Evolutionary conservation across 2,329 filamentous ascomycete genomes (phyloP), one percentile per base, ranked within the genome.

Genomic region (Aspergillus ochraceoroseus): DNA sequence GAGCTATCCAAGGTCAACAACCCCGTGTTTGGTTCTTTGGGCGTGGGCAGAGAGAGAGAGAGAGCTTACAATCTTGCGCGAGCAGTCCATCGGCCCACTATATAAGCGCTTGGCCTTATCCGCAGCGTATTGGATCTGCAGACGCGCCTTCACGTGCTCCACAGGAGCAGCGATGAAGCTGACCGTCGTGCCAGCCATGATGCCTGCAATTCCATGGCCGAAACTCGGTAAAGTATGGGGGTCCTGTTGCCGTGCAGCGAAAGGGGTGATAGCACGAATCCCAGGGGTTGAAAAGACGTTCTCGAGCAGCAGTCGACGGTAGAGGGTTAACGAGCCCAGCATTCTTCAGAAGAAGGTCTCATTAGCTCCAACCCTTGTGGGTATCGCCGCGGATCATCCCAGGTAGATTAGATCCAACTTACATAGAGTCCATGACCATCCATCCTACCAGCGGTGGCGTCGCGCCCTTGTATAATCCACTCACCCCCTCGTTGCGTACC

Each of bases 391-490:
- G n/a, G n/a, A 7, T 28, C 13, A 5, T 15, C 11, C 9, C 2
- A n/a, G n/a, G 2, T 2, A 12, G 11, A 13, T 8, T 7, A 2
- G 25, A 9, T 14, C 7, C 6, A 15, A 49, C 67, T 50, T 63
- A 76, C 70, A 83, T 63, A 39, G 76, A 80, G 70, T 98, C 92
- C 90, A 96, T 96, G 58, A 94, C 87, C 85, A 96, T 95, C 92
- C 92, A 96, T 55, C 92, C 92, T 36, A 95, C 80, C 33, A 96
- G 73, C 37, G 92, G 92, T 41, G 90, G 90, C 18, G 85, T 87
- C 7, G 88, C 88, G 56, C 90, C 89, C 70, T 96, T 98, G 75
- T 96, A 98, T 28, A 98, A 72, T 2, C 87, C 92, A 35, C 75
- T 68, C 32, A 94, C 68, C 32, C 90, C 90, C 66, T 98, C 92